A percentile compares a stretch with the other conserved stretches of the same genome.
These are phyloP conservation scores for Reutealis trisperma DNA, from an alignment of 345 rosid species.

Conservation along the genomic window DNA sequence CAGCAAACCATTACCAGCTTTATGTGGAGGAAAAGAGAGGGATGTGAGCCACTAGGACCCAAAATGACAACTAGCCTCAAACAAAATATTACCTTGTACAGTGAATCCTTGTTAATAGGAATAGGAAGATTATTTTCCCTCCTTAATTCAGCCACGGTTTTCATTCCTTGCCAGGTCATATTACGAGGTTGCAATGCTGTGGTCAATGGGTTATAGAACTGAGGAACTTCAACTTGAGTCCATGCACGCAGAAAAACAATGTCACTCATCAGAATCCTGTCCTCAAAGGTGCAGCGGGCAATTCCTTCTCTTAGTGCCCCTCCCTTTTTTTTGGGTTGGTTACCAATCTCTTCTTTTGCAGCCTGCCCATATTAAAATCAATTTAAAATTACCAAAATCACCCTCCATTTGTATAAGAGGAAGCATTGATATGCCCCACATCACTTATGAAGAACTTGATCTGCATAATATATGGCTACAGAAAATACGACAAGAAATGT, in stretches of 20 bases:
- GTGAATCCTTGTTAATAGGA: conserved; percentile 84
- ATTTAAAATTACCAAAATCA: not conserved
- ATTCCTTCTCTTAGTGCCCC: conserved; percentile 73
- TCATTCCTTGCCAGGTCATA: conserved; percentile 87
- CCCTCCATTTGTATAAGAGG: not conserved
- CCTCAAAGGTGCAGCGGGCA: conserved; percentile 98
- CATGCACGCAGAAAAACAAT: conserved; percentile 83
- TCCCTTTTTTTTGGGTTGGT: conserved; percentile 60
- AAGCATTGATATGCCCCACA: not conserved
- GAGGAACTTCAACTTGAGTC: conserved; percentile 76
- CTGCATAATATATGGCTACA: not conserved
- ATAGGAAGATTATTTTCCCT: conserved; percentile 64
- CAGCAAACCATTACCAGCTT: not conserved
- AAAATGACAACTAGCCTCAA: not conserved
- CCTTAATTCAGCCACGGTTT: conserved; percentile 77
- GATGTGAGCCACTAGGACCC: not conserved
- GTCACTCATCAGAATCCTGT: conserved; percentile 85
- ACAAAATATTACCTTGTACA: conserved; percentile 65
- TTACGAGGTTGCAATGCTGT: conserved; percentile 87
- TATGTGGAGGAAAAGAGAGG: not conserved
- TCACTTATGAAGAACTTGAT: not conserved
- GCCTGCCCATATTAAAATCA: conserved; percentile 46
- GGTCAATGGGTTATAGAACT: conserved; percentile 76
- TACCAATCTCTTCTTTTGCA: conserved; percentile 76
- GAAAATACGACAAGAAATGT: not conserved